Percentiles rank a stretch among this genome's conserved stretches.
Conservation (phyloP, 345 rosid genomes). For the Populus nigra region DNA sequence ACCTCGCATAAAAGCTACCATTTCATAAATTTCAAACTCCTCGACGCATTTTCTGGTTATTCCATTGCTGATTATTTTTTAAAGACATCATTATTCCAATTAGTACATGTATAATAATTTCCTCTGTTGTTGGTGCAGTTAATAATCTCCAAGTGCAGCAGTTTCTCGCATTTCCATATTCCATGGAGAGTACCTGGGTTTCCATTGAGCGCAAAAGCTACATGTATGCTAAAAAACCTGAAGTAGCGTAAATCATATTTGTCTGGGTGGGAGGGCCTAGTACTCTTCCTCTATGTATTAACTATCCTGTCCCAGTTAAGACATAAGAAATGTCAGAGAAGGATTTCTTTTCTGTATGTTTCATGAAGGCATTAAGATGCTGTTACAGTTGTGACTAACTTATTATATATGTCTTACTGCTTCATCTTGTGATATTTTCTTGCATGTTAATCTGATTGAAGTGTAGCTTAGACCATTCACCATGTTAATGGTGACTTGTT, state of each 20-base stretch:
- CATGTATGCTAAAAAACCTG: constrained; percentile 3
- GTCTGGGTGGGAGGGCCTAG: constrained; percentile 14
- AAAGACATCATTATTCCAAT: neutral
- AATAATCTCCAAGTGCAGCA: neutral
- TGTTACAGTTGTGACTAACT: neutral
- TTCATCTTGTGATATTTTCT: neutral
- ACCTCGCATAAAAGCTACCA: neutral
- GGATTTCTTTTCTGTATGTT: constrained; percentile 6
- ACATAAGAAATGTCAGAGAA: constrained; percentile 19
- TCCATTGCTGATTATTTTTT: neutral
- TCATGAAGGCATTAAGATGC: neutral
- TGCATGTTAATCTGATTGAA: neutral
- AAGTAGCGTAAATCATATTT: constrained; percentile 13
- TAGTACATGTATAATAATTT: neutral
- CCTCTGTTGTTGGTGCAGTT: constrained; percentile 17
- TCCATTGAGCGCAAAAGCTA: constrained; percentile 7
- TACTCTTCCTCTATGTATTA: neutral
- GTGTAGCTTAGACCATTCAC: too few relatives aligned
- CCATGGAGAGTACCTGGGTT: constrained; percentile 12
- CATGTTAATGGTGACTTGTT: too few relatives aligned
- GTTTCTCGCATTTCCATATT: neutral
- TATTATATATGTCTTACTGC: neutral
- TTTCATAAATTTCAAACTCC: neutral
- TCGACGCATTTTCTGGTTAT: neutral
- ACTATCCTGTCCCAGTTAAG: constrained; percentile 12